These are phyloP conservation scores for Boletus rubropictus DNA, from an alignment of 768 basidiomycete species.

Conservation along the genomic window DNA sequence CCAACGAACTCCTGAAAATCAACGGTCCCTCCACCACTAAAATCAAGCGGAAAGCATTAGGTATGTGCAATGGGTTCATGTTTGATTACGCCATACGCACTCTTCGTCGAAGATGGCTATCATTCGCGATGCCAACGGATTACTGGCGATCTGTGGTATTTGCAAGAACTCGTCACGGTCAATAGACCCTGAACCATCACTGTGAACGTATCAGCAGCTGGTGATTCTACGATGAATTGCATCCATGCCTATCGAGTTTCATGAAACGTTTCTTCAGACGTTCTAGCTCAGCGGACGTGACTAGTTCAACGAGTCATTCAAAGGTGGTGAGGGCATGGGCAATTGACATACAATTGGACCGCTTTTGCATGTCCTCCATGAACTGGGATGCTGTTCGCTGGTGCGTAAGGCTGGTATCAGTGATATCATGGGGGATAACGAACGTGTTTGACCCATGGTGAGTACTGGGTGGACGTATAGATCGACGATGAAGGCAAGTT, in stretches of 20 bases:
- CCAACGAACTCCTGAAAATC: slow-evolving; percentile 99
- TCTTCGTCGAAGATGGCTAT: slow-evolving; percentile 99
- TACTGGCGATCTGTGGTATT: slow-evolving; percentile 98
- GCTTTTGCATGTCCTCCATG: slow-evolving; percentile 96
- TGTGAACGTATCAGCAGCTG: slow-evolving; percentile 23
- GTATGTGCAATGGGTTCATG: background rate
- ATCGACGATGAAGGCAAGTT: background rate
- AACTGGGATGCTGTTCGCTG: slow-evolving; percentile 72
- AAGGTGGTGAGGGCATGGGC: background rate
- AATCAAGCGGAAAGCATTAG: background rate
- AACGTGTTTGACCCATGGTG: slow-evolving; percentile 82
- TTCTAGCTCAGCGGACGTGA: slow-evolving; percentile 91
- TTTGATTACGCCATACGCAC: slow-evolving; percentile 46
- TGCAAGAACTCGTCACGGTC: slow-evolving; percentile 98
- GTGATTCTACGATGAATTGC: background rate
- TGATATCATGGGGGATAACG: slow-evolving; percentile 23
- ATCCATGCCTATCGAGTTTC: slow-evolving; percentile 86
- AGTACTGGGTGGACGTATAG: slow-evolving; percentile 9
- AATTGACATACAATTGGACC: slow-evolving; percentile 83
- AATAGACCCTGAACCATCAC: slow-evolving; percentile 96
- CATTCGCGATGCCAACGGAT: slow-evolving; percentile 94
- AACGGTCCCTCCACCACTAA: slow-evolving; percentile 93
- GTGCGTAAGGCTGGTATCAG: slow-evolving; percentile 2
- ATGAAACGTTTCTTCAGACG: slow-evolving; percentile 98
- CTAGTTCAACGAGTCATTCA: slow-evolving; percentile 39